phyloP scores from a whole-genome alignment of 768 basidiomycete genomes.

The Fistulinella prunicolor region DNA sequence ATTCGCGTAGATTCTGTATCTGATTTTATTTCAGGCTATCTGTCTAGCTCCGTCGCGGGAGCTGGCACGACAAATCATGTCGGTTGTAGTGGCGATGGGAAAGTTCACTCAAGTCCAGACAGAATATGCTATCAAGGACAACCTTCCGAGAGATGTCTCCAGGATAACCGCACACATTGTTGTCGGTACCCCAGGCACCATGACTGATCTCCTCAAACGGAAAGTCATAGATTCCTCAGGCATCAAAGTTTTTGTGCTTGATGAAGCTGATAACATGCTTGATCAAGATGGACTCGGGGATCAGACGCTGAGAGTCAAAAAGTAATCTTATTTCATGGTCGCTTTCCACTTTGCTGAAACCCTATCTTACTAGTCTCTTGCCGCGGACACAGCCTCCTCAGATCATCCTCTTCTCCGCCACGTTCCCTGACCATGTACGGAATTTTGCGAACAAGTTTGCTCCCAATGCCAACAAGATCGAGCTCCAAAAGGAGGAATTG shows the following conservation, averaged over 20 bases:
- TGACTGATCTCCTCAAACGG: conserved; percentile 79
- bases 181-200: conserved; percentile 95
- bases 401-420: conserved; percentile 96
- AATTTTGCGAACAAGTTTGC: conserved; percentile 92
- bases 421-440: conserved; percentile 93
- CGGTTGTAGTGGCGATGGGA: conserved; percentile 90
- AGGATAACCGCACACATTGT: conserved; percentile 85
- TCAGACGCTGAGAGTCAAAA: conserved; percentile 90
- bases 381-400: conserved; percentile 59
- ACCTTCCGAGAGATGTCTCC: conserved; percentile 61
- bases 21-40: conserved; percentile 58
- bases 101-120: conserved; percentile 92
- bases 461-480: conserved; percentile 93
- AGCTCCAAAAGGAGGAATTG: conserved; percentile 90
- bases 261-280: conserved; percentile 99
- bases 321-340: conserved; percentile 47
- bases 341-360: conserved; percentile 12
- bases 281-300: conserved; percentile 93
- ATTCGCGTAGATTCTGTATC: not conserved
- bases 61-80: conserved; percentile 96
- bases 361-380: conserved; percentile 45
- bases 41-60: conserved; percentile 98
- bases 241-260: conserved; percentile 91
- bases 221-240: conserved; percentile 75
- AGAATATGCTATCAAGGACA: conserved; percentile 93